These are phyloP conservation scores for Gonapodya sp. DNA, from an alignment of 192 early-diverging fungal species.

Conservation along the genomic window DNA sequence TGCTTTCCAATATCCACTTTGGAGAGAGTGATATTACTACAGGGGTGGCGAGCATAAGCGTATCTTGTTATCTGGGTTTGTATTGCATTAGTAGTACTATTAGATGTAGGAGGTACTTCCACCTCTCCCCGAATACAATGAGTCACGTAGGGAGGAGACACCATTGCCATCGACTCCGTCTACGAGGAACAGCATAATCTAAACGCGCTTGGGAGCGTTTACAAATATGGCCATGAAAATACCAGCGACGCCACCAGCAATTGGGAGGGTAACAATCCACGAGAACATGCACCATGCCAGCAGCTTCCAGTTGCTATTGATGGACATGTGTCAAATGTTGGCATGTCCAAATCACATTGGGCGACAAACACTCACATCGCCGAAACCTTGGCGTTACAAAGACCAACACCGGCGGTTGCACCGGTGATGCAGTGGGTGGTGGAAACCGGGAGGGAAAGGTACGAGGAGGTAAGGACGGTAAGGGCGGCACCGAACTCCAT, in stretches of 20 bases:
- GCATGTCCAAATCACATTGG: too few relatives aligned
- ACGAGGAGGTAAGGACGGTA: slow-evolving; percentile 71
- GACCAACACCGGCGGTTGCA: slow-evolving; percentile 61
- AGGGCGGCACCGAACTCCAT: slow-evolving; percentile 67
- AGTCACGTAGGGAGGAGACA: too few relatives aligned
- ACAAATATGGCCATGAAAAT: neutral
- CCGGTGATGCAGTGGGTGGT: slow-evolving; percentile 79
- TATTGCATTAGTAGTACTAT: too few relatives aligned
- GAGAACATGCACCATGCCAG: slow-evolving; percentile 52
- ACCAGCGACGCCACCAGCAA: slow-evolving; percentile 22
- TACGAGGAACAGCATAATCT: too few relatives aligned
- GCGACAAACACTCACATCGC: slow-evolving; percentile 1
- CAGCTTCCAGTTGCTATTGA: slow-evolving; percentile 65
- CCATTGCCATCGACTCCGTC: too few relatives aligned
- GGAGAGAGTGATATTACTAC: too few relatives aligned
- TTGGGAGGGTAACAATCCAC: slow-evolving; percentile 71
- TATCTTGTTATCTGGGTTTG: too few relatives aligned
- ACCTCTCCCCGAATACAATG: too few relatives aligned
- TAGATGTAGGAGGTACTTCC: too few relatives aligned
- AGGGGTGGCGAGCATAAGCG: too few relatives aligned
- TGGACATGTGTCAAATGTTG: neutral
- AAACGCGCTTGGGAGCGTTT: neutral
- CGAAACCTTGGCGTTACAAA: slow-evolving; percentile 52
- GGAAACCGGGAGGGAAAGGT: slow-evolving; percentile 68
- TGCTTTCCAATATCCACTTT: too few relatives aligned